Conservation (phyloP, 345 rosid genomes). For the Luvunga scandens region DNA sequence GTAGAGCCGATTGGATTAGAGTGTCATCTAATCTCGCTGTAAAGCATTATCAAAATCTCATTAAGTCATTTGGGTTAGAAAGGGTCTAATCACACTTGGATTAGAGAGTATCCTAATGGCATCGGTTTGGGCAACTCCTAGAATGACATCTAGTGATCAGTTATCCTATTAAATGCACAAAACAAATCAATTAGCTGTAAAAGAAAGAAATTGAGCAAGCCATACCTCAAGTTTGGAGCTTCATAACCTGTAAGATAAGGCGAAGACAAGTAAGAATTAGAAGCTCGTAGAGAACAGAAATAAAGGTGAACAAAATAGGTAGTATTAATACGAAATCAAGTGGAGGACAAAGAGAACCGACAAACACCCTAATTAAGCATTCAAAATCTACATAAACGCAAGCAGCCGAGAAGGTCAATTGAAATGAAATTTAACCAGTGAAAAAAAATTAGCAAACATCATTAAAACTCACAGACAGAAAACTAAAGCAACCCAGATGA, state of each 20-base stretch:
- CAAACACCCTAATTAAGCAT: neutral
- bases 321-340: neutral
- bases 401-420: neutral
- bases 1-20: too few species aligned
- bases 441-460: too few species aligned
- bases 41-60: too few species aligned
- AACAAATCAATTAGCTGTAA: neutral
- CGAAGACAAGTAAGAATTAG: conserved; percentile 9
- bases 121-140: too few species aligned
- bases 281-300: neutral
- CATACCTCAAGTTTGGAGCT: conserved; percentile 80
- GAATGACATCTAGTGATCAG: too few species aligned
- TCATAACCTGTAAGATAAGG: conserved; percentile 59
- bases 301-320: neutral
- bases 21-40: too few species aligned
- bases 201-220: neutral
- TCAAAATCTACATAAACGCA: neutral
- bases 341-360: neutral
- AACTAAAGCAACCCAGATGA: too few species aligned
- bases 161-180: neutral
- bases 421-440: too few species aligned
- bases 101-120: too few species aligned
- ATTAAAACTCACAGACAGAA: too few species aligned
- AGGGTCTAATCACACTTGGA: too few species aligned
- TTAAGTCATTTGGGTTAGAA: too few species aligned